Evolutionary conservation across 108 stramenopile species (phyloP), one percentile per base, ranked within the genome.

Genomic region (Thalassiosira profunda): DNA sequence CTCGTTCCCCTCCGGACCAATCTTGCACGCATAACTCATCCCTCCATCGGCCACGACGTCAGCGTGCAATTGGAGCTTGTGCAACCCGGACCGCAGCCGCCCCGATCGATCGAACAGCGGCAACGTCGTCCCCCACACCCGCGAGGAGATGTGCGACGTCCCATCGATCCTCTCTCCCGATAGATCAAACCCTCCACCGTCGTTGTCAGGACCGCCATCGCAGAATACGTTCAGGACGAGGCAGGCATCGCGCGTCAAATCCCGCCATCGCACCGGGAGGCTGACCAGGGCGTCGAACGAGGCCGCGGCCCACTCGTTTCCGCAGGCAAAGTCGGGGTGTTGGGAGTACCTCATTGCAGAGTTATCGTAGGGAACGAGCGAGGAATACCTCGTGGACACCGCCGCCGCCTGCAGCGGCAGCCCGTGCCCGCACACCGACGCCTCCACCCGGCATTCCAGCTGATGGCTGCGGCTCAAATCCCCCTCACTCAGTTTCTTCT

Each of bases 221-320:
- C 76, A 69, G 36, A 67, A 53, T 7, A 90, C 74, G 58, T 90
- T 74, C 15, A 90, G 76, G 24, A 68, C 31, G 0, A 93, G 33
- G 42, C 81, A 85, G 4, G 89, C 81, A 62, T 93, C 92, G 11
- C 92, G 69, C 9, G 92, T 85, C 36, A 93, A 66, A 83, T 93
- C 92, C 63, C 92, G 74, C 88, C 87, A 93, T 67, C 92, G 81
- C 14, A 89, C 51, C 3, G 92, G 88, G 41, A 93, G 70, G 28
- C 72, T 56, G 5, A 78, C 2, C 31, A 64, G 5, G 24, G 46
- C 30, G 38, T 76, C 70, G 31, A 70, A 76, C 11, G 33, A 26
- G 26, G 57, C 47, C 2, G 55, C 43, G 15, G 59, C 34, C 60
- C 29, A 31, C 18, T 65, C 47, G 49, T 59, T 23, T 54, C 58